Percentiles rank a stretch among this genome's conserved stretches.
phyloP scores from a whole-genome alignment of 164 flowering plant species.

The Kingdonia uniflora region DNA sequence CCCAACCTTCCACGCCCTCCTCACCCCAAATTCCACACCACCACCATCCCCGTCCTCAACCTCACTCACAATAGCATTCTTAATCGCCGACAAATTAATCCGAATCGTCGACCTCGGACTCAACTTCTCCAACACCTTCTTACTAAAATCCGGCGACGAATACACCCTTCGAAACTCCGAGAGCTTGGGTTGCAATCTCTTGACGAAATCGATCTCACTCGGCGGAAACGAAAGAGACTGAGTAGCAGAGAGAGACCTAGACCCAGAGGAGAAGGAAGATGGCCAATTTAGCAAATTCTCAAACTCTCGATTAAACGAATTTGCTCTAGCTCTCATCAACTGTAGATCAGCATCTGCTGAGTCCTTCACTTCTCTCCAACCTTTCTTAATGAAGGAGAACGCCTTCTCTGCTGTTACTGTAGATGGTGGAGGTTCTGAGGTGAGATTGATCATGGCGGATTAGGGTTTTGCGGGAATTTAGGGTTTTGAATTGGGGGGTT shows the following conservation, averaged over 20 bases:
- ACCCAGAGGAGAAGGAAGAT: constrained; percentile 32
- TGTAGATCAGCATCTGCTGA: constrained; percentile 63
- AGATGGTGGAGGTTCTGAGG: constrained; percentile 20
- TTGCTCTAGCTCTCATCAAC: constrained; percentile 49
- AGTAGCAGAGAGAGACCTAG: too few relatives aligned
- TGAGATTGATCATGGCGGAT: constrained; percentile 19
- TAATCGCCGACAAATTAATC: constrained; percentile 55
- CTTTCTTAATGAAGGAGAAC: constrained; percentile 49
- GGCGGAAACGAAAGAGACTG: constrained; percentile 18
- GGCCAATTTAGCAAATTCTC: constrained; percentile 52
- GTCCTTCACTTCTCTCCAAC: constrained; percentile 63
- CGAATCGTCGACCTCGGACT: constrained; percentile 39
- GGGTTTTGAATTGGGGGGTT: constrained; percentile 1
- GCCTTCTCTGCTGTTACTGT: constrained; percentile 25
- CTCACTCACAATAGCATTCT: constrained; percentile 49
- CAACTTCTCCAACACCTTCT: constrained; percentile 60
- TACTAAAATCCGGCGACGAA: constrained; percentile 64
- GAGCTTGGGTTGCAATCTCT: constrained; percentile 58
- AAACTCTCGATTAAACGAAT: constrained; percentile 53
- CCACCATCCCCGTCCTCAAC: constrained; percentile 31
- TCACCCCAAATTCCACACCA: constrained; percentile 15
- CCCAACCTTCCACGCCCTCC: constrained; percentile 14
- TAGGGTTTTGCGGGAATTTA: too few relatives aligned
- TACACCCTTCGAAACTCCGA: constrained; percentile 57
- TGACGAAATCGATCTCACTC: constrained; percentile 58